Evolutionary conservation across 2,329 filamentous ascomycete species (phyloP).

Genomic region (Venturia nashicola): DNA sequence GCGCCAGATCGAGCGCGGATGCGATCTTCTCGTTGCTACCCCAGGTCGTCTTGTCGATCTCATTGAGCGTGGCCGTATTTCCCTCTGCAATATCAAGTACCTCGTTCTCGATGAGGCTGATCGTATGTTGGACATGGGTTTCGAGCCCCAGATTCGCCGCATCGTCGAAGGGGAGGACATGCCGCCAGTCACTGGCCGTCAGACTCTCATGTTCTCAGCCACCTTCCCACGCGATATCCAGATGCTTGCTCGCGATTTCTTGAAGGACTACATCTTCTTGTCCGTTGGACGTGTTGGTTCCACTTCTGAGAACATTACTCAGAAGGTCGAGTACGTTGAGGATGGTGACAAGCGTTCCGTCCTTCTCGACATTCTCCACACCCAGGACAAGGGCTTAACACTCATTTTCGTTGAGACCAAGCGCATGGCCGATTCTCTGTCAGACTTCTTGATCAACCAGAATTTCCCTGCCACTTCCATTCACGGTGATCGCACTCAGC

Average conservation of each 20-base stretch:
- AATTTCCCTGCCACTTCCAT: conserved; percentile 97
- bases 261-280: conserved; percentile 98
- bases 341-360: conserved; percentile 96
- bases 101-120: conserved; percentile 97
- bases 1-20: conserved; percentile 94
- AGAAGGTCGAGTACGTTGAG: conserved; percentile 97
- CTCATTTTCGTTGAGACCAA: conserved; percentile 99
- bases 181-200: conserved; percentile 69
- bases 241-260: conserved; percentile 96
- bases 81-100: conserved; percentile 97
- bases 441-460: conserved; percentile 97
- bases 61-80: conserved; percentile 97
- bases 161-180: conserved; percentile 99
- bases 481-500: conserved; percentile 95
- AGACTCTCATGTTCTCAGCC: conserved; percentile 99
- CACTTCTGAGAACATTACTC: conserved; percentile 99
- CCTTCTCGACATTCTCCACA: conserved; percentile 93
- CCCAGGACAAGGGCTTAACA: conserved; percentile 76
- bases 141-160: conserved; percentile 97
- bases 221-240: conserved; percentile 99
- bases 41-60: conserved; percentile 95
- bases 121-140: conserved; percentile 99
- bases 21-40: conserved; percentile 92
- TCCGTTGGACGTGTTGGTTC: conserved; percentile 97
- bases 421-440: conserved; percentile 96